Conservation (phyloP, 176 grass and related monocot genomes). For the Oryza punctata region DNA sequence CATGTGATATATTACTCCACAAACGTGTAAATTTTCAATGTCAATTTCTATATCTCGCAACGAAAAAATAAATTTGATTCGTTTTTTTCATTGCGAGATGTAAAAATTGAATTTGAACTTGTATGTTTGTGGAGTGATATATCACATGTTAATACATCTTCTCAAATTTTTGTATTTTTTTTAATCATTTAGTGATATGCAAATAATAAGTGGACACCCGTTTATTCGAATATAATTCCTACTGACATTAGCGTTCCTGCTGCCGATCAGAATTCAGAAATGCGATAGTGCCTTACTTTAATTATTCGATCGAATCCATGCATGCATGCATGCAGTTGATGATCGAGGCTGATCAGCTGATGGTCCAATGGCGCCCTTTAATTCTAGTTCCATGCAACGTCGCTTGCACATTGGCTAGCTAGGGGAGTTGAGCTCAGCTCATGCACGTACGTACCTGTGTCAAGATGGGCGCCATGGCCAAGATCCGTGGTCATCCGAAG, state of each 20-base stretch:
- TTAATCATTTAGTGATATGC: too few species aligned
- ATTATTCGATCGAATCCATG: background rate
- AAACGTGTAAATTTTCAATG: too few species aligned
- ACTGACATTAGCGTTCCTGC: background rate
- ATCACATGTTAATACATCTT: too few species aligned
- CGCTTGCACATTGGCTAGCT: background rate
- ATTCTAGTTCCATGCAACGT: background rate
- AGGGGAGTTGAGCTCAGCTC: too few species aligned
- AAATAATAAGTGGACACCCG: too few species aligned
- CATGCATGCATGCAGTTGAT: background rate
- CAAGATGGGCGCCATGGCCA: background rate
- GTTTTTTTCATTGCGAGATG: too few species aligned
- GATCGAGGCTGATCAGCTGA: background rate
- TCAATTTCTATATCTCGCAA: too few species aligned
- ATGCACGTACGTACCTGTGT: background rate
- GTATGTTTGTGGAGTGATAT: too few species aligned
- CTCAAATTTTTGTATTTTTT: too few species aligned
- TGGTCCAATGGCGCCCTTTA: background rate
- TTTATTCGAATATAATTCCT: background rate
- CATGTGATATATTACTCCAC: too few species aligned
- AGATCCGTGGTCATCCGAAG: background rate
- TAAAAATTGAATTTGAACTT: too few species aligned
- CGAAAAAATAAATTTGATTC: too few species aligned
- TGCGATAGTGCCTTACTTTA: background rate
- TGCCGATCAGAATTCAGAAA: background rate